Evolutionary conservation across 1,284 basidiomycete genomes (phyloP).

Genomic region (Tilletiopsis washingtonensis): DNA sequence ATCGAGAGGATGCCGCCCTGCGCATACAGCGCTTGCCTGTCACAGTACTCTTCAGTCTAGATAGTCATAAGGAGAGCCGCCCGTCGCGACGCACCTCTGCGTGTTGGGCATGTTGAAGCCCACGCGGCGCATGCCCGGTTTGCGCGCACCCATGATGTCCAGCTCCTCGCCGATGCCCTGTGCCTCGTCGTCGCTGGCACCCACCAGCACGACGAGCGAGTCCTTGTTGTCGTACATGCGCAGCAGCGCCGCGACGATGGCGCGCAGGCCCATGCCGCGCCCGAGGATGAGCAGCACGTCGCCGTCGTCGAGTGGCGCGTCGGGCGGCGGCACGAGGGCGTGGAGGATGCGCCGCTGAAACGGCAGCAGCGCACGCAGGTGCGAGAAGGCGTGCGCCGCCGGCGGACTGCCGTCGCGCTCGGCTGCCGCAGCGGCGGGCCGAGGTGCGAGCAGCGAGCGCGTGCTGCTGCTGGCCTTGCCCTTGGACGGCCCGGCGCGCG

Average conservation of each 20-base stretch:
- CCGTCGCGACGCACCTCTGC: conserved; percentile 58
- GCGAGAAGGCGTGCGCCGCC: not conserved
- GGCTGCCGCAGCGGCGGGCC: too few relatives aligned
- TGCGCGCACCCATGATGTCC: conserved; percentile 79
- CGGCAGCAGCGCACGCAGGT: conserved; percentile 19
- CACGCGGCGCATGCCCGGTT: conserved; percentile 74
- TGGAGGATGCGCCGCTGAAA: conserved; percentile 37
- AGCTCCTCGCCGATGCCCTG: conserved; percentile 84
- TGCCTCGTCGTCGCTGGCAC: conserved; percentile 79
- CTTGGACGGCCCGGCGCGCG: too few relatives aligned
- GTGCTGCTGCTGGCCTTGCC: too few relatives aligned
- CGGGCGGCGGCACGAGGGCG: conserved; percentile 30
- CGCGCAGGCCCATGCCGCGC: conserved; percentile 36
- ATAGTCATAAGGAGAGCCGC: too few relatives aligned
- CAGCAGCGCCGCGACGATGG: conserved; percentile 37
- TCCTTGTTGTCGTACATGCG: conserved; percentile 81
- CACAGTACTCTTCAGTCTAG: too few relatives aligned
- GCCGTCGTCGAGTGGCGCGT: conserved; percentile 32
- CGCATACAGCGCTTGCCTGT: conserved; percentile 29
- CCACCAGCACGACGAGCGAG: conserved; percentile 71
- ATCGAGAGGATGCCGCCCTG: conserved; percentile 67
- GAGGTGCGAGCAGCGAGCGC: too few relatives aligned
- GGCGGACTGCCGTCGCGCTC: too few relatives aligned
- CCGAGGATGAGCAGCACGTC: conserved; percentile 52
- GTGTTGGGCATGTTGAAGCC: conserved; percentile 74